Base-by-base conservation (phyloP, 345 rosid species). In the Litchi chinensis region DNA sequence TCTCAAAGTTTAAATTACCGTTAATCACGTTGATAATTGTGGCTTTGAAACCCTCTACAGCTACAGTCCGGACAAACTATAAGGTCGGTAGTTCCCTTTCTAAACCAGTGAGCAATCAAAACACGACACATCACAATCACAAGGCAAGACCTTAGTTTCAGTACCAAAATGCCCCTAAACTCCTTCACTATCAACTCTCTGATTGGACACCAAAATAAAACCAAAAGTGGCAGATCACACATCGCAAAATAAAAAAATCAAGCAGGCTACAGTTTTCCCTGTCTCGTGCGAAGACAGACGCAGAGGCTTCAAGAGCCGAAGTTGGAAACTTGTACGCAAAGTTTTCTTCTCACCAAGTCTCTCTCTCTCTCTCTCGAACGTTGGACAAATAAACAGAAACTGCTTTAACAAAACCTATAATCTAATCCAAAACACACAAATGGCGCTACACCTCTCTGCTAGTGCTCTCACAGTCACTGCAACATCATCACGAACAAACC, bases 261-360 rank as follows among this genome's bases (percentile, higher is more conserved):
- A 2, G 3, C 46, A 68, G 5, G 1, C 2, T 24, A 22, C 10
- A 16, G 57, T 24, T 59, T 44, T 79, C 72, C 43, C 11, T 54
- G 43, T 18, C 74, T 70, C 16, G 77, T 10, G 68, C 63, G 76
- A 32, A 56, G 54, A 40, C 69, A 18, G 19, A n/a, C n/a, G 40
- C 15, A 13, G 41, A 67, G 39, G 69, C 50, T n/a, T 26, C 19
- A 19, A 77, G 65, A 41, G 13, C 19, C 41, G 48, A 7, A 39
- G 1, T 21, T 22, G 63, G 56, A 77, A 72, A n/a, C 85, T 79
- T 79, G 85, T 54, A 79, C 85, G 85, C 87, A 79, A 73, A 60
- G 73, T 65, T 37, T 32, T 28, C 78, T 16, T 50, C 24, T 59
- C 74, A 52, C 12, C 21, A 78, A 48, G 21, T 32, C 1, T 73